These are phyloP conservation scores for Sphagnum tenellum DNA, from an alignment of 225 moss, liverwort and hornwort species.

Conservation along the genomic window DNA sequence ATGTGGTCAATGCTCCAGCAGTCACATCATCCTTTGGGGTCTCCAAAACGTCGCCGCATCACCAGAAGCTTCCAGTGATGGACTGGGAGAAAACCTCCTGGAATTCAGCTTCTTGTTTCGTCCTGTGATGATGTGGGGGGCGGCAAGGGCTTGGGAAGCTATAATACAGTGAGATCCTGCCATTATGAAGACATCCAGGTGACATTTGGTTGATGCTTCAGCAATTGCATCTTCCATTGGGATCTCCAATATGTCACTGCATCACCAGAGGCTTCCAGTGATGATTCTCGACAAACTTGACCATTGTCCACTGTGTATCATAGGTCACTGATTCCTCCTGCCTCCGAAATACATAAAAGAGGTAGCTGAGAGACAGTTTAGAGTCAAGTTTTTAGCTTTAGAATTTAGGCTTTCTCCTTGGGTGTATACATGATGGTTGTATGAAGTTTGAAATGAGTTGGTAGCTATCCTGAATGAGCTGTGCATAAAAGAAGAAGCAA, in stretches of 20 bases:
- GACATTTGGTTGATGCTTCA: constrained; percentile 10
- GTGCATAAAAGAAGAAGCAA: constrained; percentile 1
- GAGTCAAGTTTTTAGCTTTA: background rate
- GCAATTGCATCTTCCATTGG: constrained; percentile 8
- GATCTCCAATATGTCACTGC: constrained; percentile 2
- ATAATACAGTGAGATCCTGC: constrained; percentile 7
- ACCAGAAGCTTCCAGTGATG: constrained; percentile 2
- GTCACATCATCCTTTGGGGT: constrained; percentile 7
- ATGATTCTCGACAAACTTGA: constrained; percentile 1
- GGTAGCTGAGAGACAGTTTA: background rate
- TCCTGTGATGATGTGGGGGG: background rate
- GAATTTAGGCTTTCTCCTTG: background rate
- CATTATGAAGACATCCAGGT: constrained; percentile 10
- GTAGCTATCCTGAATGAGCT: background rate
- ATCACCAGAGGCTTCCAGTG: background rate
- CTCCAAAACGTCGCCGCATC: constrained; percentile 6
- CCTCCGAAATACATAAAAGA: constrained; percentile 2
- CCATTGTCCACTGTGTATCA: constrained; percentile 6
- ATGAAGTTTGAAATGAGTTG: too few relatives aligned
- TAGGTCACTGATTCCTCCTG: background rate
- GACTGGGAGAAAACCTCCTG: too few relatives aligned
- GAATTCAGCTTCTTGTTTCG: too few relatives aligned
- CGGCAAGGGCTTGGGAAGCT: constrained; percentile 8
- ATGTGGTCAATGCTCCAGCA: constrained; percentile 14
- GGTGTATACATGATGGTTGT: too few relatives aligned